phyloP scores from a whole-genome alignment of 139 green algal species.

The Trebouxia sp. region DNA sequence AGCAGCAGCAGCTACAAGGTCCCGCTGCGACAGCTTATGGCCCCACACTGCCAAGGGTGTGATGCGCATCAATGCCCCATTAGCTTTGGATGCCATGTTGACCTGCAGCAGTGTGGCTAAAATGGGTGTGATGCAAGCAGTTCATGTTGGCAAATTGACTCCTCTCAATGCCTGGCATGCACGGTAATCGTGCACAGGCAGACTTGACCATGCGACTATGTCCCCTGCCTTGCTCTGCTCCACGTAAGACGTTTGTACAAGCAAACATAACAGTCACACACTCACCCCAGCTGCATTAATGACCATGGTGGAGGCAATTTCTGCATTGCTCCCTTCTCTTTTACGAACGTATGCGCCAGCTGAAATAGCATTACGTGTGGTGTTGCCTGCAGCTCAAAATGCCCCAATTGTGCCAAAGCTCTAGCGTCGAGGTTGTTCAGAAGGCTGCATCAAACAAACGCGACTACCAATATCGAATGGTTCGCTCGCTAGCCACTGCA shows the following conservation, averaged over 20 bases:
- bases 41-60: constrained; percentile 18
- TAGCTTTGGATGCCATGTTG: constrained; percentile 1
- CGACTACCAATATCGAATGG: neutral
- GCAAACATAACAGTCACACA: neutral
- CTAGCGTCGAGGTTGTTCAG: no score
- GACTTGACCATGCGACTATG: no score
- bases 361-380: neutral
- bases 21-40: neutral
- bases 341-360: neutral
- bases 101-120: neutral
- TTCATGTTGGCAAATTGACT: no score
- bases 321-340: neutral
- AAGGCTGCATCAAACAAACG: neutral
- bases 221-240: no score
- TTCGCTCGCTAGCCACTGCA: neutral
- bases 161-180: no score
- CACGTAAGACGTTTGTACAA: no score
- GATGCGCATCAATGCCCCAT: neutral
- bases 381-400: neutral
- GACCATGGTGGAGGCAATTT: neutral
- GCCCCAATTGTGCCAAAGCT: no score
- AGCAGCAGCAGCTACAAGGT: neutral
- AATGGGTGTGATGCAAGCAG: no score
- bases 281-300: neutral
- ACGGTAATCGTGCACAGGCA: no score